Conservation (phyloP, 1,284 basidiomycete species). For the Sporisorium sorghi region DNA sequence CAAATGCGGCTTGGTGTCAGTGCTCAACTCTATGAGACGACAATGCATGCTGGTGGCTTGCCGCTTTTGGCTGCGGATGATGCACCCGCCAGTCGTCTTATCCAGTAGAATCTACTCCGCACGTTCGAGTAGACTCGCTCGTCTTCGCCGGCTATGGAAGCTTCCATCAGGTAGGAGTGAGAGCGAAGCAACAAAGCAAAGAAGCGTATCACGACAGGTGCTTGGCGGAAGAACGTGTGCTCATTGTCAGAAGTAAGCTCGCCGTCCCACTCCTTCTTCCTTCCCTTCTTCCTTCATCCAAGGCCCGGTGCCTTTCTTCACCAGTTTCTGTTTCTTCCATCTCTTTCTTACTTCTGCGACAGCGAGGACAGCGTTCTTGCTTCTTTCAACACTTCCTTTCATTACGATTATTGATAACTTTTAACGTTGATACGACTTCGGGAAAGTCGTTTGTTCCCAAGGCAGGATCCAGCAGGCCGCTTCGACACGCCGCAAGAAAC, state of each 20-base stretch:
- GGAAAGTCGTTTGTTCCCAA: constrained; percentile 29
- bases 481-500: background rate
- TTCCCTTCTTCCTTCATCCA: constrained; percentile 33
- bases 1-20: background rate
- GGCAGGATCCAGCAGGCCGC: background rate
- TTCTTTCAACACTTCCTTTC: constrained; percentile 5
- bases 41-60: background rate
- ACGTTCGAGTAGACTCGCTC: background rate
- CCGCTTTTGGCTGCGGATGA: constrained; percentile 18
- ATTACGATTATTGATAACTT: background rate
- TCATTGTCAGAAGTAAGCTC: background rate
- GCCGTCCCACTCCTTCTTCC: constrained; percentile 14
- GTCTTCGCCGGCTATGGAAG: background rate
- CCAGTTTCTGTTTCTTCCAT: constrained; percentile 27
- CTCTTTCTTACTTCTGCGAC: constrained; percentile 7
- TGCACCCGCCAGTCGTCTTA: background rate
- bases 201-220: background rate
- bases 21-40: constrained; percentile 25
- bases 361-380: constrained; percentile 24
- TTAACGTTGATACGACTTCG: constrained; percentile 20
- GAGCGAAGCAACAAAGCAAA: too few relatives aligned
- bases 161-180: background rate
- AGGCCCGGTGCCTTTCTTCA: constrained; percentile 41
- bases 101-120: constrained; percentile 33
- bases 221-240: background rate